Base-by-base conservation (phyloP, 345 rosid genomes). In the Passiflora organensis region DNA sequence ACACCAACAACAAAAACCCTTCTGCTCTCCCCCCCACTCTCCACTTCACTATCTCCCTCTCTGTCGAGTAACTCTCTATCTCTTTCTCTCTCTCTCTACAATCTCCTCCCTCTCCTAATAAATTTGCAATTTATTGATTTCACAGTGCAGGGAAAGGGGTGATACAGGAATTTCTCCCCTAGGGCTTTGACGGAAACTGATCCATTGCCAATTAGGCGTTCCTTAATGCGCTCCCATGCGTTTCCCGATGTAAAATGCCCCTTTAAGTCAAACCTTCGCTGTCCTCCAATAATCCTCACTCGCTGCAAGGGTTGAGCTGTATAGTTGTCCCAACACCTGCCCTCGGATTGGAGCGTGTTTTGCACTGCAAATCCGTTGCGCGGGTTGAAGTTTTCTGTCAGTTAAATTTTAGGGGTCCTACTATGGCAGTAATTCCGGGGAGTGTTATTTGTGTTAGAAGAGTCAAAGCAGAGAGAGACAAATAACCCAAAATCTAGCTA, bases 61-160 rank as follows among this genome's bases (percentile, higher is more conserved):
- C n/a, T 6, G n/a, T 28, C 13, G 28, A 5, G 23, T 23, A 3
- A 11, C 47, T 38, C 19, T n/a, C 28, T 42, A 48, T 54, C 47
- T 38, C 19, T n/a, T 32, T 42, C 51, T 54, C 19, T 37, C 42
- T 62, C 66, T 63, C 66, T 38, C 49, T 50, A 14, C 1, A 56
- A 10, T 62, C 43, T 43, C 61, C 49, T 41, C 47, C 49, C 48
- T 18, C 50, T 41, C 17, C 80, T 74, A 66, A 80, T 80, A 80
- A 85, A 78, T 80, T 62, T 62, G 68, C 21, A 53, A 72, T 75
- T 72, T 71, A 79, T 61, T 72, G 68, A 52, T 44, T 73, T 32
- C 60, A 67, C 78, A n/a, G 74, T 77, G 67, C 58, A 41, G 54
- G 73, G 80, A 61, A 66, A 74, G n/a, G n/a, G n/a, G n/a, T n/a